Percentiles rank a stretch among this genome's conserved stretches.
Evolutionary conservation across 805 yeast species (phyloP).

Genomic region (Pichia phayaonensis): DNA sequence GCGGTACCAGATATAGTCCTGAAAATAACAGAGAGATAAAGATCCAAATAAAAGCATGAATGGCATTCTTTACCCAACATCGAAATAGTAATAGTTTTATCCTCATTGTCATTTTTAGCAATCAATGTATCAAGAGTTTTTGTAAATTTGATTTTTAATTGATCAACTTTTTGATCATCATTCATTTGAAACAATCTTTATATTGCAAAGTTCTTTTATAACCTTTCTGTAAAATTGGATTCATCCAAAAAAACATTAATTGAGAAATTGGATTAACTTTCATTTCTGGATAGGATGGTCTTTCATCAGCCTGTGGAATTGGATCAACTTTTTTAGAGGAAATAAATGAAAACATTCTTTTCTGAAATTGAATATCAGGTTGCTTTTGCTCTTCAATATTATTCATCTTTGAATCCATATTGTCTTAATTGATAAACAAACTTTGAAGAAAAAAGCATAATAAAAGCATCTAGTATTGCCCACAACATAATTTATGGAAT

Average conservation of each 20-base stretch:
- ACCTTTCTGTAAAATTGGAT: conserved; percentile 56
- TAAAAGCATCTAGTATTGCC: too few species aligned
- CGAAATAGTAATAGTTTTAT: conserved; percentile 18
- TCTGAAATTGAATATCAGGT: conserved; percentile 25
- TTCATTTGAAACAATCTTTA: conserved; percentile 49
- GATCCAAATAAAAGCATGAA: conserved; percentile 41
- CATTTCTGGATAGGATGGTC: conserved; percentile 42
- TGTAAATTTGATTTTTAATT: conserved; percentile 32
- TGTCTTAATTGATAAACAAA: background rate
- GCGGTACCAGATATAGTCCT: conserved; percentile 39
- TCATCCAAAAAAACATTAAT: conserved; percentile 62
- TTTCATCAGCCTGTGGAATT: conserved; percentile 43
- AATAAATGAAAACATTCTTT: conserved; percentile 43
- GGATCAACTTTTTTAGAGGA: conserved; percentile 44
- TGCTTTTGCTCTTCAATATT: background rate
- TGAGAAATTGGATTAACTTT: conserved; percentile 34
- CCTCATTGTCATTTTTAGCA: background rate
- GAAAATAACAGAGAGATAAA: conserved; percentile 32
- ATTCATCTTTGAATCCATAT: background rate
- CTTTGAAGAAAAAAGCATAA: background rate
- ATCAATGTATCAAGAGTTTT: conserved; percentile 27
- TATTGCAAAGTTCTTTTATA: conserved; percentile 65
- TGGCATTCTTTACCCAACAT: conserved; percentile 33
- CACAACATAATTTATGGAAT: too few species aligned
- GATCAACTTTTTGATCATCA: conserved; percentile 35